Conservation (phyloP, 176 grass and related monocot genomes). For the Sorghum bicolor region DNA sequence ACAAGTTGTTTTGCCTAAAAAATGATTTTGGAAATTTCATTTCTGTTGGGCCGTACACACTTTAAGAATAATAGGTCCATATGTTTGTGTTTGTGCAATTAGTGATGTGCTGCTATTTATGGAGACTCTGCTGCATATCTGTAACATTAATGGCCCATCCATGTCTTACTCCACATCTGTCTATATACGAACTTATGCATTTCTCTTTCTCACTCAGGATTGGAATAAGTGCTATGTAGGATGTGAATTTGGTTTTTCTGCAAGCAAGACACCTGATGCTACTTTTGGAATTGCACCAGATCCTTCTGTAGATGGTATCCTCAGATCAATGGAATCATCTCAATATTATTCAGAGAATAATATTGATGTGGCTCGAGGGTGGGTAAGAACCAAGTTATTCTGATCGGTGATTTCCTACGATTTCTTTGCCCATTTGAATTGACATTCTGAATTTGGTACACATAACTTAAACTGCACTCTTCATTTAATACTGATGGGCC, state of each 20-base stretch:
- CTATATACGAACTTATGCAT: conserved; percentile 6
- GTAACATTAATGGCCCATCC: neutral
- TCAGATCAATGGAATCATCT: conserved; percentile 98
- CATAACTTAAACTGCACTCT: neutral
- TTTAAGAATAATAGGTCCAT: neutral
- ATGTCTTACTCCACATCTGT: conserved; percentile 9
- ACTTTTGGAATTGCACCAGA: conserved; percentile 65
- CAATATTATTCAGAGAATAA: conserved; percentile 95
- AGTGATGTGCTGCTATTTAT: neutral
- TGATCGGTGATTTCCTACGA: conserved; percentile 9
- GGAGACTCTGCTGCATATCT: neutral
- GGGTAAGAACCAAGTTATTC: conserved; percentile 80
- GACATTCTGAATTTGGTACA: neutral
- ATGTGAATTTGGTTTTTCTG: conserved; percentile 74
- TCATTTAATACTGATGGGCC: neutral
- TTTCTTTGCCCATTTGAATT: conserved; percentile 15
- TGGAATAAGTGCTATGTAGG: conserved; percentile 76
- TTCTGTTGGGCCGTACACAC: neutral
- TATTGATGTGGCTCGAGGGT: conserved; percentile 77
- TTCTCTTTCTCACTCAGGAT: conserved; percentile 55
- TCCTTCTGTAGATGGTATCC: conserved; percentile 47
- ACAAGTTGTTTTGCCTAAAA: neutral
- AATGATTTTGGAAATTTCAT: neutral
- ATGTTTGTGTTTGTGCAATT: neutral
- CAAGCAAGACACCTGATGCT: conserved; percentile 79